Evolutionary conservation across 192 early-diverging fungal species (phyloP), one percentile per base, ranked within the genome.

Genomic region (Coemansia sp.): DNA sequence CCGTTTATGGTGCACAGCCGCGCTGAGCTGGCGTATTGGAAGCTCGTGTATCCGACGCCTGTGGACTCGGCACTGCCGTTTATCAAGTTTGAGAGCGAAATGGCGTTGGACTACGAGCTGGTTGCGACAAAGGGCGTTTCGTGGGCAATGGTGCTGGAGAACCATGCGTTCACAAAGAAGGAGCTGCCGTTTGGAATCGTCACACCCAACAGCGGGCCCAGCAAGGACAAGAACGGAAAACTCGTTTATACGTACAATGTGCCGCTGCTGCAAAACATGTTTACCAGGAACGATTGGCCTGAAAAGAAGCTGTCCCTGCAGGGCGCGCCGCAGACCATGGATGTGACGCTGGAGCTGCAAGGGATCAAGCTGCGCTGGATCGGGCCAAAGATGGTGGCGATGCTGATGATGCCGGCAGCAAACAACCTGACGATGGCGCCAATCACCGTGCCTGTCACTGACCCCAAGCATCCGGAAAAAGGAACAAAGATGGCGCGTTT

Each of bases 131-230:
- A 14, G 24, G 57, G 65, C 44, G 65, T 57, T 12, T 59, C 65
- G 20, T 67, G 65, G 65, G 65, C 65, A 2, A 59, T 67, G 16
- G 65, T 67, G 34, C 65, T 67, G 15, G 65, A 67, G 18, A 59
- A 67, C 30, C 65, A 67, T 41, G 6, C 39, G 5, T 67, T 41
- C 11, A 35, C 65, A 9, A 16, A 34, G 56, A 14, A 11, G n/a
- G 43, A 48, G 26, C 30, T 36, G 57, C 57, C 57, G 30, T 34
- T 59, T 20, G 34, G 57, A 35, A 38, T 59, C 30, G 35, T 59
- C 18, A 1, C 26, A 2, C 51, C 51, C 14, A 26, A 26, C 51
- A 12, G 21, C 24, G 5, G 39, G 1, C 23, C 51, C 2, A 10
- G 6, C 6, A 26, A 14, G 14, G 24, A 23, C 10, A 53, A 26